A percentile compares a stretch with the other conserved stretches of the same genome.
Conservation (phyloP, 1,284 basidiomycete species). For the Austroboletus novae-zelandiae region DNA sequence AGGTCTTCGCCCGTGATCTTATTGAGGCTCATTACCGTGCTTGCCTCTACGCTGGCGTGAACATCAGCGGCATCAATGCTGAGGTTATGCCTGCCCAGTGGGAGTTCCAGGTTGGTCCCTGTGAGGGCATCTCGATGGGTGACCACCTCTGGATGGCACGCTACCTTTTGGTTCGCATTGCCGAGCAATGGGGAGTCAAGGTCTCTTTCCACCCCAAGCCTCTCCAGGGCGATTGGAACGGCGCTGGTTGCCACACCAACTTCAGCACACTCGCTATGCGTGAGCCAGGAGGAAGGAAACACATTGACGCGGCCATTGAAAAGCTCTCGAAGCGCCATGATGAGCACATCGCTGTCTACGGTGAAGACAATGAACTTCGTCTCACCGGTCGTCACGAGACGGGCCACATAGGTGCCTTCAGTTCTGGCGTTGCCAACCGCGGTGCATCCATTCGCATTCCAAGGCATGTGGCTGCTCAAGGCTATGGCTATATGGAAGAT, state of each 20-base stretch:
- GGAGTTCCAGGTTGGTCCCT: constrained; percentile 99
- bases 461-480: constrained; percentile 87
- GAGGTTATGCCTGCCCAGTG: constrained; percentile 99
- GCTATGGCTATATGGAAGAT: constrained; percentile 96
- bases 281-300: constrained; percentile 90
- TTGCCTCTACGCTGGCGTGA: constrained; percentile 95
- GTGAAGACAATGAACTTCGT: constrained; percentile 93
- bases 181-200: constrained; percentile 98
- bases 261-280: constrained; percentile 92
- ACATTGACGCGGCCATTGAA: constrained; percentile 92
- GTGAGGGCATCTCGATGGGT: constrained; percentile 97
- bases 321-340: constrained; percentile 82
- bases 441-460: constrained; percentile 96
- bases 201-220: constrained; percentile 99
- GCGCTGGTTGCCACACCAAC: constrained; percentile 96
- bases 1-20: constrained; percentile 97
- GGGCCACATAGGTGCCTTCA: constrained; percentile 91
- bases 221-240: constrained; percentile 98
- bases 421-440: constrained; percentile 95
- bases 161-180: constrained; percentile 89
- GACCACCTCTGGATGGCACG: constrained; percentile 98
- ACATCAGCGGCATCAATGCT: constrained; percentile 99
- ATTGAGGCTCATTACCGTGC: constrained; percentile 99
- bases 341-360: constrained; percentile 95
- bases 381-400: constrained; percentile 97